Percentiles rank a stretch among this genome's conserved stretches.
These are phyloP conservation scores for Arthromyces matolae DNA, from an alignment of 768 basidiomycete genomes.

Conservation along the genomic window DNA sequence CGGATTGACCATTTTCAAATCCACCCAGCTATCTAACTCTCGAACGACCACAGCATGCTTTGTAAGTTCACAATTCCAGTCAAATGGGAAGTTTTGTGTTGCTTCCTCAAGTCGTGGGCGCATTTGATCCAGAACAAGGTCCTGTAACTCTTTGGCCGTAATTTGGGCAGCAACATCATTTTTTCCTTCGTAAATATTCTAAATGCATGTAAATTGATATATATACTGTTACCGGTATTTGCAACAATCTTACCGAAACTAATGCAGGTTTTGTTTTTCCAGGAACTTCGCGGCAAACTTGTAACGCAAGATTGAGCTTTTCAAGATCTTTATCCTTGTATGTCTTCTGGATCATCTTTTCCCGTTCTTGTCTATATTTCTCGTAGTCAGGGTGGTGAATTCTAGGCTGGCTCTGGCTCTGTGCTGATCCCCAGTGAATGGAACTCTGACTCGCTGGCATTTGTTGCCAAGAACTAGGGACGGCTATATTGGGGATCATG, in stretches of 20 bases:
- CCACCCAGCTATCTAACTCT: background rate
- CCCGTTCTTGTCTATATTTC: background rate
- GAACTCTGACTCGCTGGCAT: background rate
- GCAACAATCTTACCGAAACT: background rate
- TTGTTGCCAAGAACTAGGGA: background rate
- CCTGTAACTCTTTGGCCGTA: background rate
- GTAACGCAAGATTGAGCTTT: background rate
- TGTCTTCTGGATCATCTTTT: background rate
- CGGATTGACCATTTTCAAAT: background rate
- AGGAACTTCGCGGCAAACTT: background rate
- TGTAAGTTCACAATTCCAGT: background rate
- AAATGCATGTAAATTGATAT: background rate
- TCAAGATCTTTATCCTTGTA: background rate
- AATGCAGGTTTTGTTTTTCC: background rate
- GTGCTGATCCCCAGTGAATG: background rate
- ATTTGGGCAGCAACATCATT: background rate
- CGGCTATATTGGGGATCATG: background rate
- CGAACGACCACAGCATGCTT: background rate
- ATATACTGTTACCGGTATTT: too few species aligned
- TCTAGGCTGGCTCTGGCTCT: background rate
- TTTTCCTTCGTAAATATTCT: conserved; percentile 1
- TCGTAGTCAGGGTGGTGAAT: background rate
- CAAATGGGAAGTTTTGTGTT: background rate
- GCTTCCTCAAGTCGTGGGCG: background rate
- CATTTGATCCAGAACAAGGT: background rate